Evolutionary conservation across 331 rosid species (phyloP), one percentile per base, ranked within the genome.

Genomic region (Erythrophleum ivorense): DNA sequence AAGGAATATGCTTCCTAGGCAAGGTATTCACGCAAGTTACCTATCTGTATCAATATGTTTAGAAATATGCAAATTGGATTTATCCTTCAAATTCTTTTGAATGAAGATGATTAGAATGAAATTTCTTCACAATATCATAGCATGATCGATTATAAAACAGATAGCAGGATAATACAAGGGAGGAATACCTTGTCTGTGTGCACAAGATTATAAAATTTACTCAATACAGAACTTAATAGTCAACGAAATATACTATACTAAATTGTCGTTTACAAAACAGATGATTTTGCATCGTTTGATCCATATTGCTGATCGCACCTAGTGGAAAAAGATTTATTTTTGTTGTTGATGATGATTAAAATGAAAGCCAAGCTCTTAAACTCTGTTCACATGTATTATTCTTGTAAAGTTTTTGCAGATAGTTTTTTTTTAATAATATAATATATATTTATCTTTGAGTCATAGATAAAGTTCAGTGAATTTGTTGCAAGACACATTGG

Each of bases 1-100:
- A 93, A 87, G 99, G 99, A 85, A 93, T 95, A 87, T 95, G 99
- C 87, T 95, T 91, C 89, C 91, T 95, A 64, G 99, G 99, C 75
- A 93, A 95, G 99, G 99, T 95, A 85, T 76, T 53, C 58, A 36
- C 57, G 9, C 54, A 11, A 31, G 46, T 49, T 72, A 40, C 76
- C 46, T 18, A 34, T 68, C 14, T n/a, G n/a, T 77, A 36, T 63
- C 41, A 19, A 10, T 41, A 69, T 67, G 49, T 21, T 85, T n/a
- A 58, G 50, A 50, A 66, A 50, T 81, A 81, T 15, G 9, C 46
- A 43, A 73, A 67, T 68, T 73, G 52, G 43, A 11, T 24, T 60
- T 72, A 60, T 75, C 48, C 31, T 70, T 38, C 41, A 3, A 46
- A 29, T 7, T 11, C 48, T 46, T 63, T 67, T 73, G 57, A 70